Evolutionary conservation across 1,284 basidiomycete species (phyloP).

Genomic region (Ceratobasidium sp.): DNA sequence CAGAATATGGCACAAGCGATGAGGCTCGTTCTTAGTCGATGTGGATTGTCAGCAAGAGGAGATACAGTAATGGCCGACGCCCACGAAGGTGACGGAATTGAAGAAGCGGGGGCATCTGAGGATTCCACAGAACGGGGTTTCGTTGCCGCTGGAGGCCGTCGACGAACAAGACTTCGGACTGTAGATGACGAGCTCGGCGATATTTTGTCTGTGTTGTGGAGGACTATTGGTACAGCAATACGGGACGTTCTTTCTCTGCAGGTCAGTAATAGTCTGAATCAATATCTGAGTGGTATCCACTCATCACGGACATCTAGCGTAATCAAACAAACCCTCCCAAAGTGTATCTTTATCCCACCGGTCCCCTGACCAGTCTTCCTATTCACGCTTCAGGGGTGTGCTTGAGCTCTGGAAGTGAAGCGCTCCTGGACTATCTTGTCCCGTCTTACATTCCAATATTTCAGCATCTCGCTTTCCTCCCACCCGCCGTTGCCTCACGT

Average conservation of each 20-base stretch:
- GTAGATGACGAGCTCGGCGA: background rate
- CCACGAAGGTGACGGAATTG: background rate
- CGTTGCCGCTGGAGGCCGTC: background rate
- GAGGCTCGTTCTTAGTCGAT: background rate
- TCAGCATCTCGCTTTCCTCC: background rate
- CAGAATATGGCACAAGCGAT: background rate
- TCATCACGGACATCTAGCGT: background rate
- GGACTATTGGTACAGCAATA: slow-evolving; percentile 2
- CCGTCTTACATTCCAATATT: slow-evolving; percentile 14
- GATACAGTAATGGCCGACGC: background rate
- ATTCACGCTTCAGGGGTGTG: slow-evolving; percentile 18
- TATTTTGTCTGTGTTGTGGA: background rate
- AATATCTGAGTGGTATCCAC: background rate
- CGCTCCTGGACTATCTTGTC: slow-evolving; percentile 10
- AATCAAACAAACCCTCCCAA: background rate
- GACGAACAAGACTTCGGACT: background rate
- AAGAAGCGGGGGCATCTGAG: too few species aligned
- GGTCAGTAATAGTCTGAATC: background rate
- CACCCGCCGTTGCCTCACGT: background rate
- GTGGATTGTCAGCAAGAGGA: slow-evolving; percentile 4
- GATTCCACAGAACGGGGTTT: background rate
- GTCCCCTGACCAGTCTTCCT: background rate
- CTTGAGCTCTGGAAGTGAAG: background rate
- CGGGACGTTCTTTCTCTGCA: background rate
- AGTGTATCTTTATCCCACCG: slow-evolving; percentile 9